phyloP scores from a whole-genome alignment of 164 flowering plant species.

The Houttuynia cordata region DNA sequence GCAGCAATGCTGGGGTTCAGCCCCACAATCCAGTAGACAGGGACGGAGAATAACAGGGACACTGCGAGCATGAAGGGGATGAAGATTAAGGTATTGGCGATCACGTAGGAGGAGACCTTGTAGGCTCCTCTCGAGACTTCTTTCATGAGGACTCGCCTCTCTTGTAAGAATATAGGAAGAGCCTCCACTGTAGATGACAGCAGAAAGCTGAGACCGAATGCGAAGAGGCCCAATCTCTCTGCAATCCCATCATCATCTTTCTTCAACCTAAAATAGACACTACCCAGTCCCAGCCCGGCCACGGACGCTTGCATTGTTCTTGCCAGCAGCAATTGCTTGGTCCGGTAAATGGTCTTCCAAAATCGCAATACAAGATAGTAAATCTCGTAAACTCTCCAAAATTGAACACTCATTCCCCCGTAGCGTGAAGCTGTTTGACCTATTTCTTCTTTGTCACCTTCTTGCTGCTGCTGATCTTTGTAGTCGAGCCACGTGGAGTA shows the following conservation, averaged over 20 bases:
- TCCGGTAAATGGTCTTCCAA: conserved; percentile 76
- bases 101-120: conserved; percentile 73
- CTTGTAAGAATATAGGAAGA: conserved; percentile 87
- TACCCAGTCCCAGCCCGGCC: conserved; percentile 76
- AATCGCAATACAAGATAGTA: conserved; percentile 49
- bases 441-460: conserved; percentile 8
- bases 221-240: conserved; percentile 76
- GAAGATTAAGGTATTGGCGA: conserved; percentile 76
- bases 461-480: too few species aligned
- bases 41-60: conserved; percentile 57
- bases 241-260: conserved; percentile 60
- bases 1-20: conserved; percentile 66
- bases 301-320: conserved; percentile 87
- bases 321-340: conserved; percentile 77
- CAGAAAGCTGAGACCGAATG: conserved; percentile 85
- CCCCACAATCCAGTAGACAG: conserved; percentile 86
- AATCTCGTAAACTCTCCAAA: conserved; percentile 34
- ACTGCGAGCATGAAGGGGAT: conserved; percentile 67
- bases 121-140: conserved; percentile 84
- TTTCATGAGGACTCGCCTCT: conserved; percentile 67
- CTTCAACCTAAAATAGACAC: conserved; percentile 52
- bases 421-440: background rate
- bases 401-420: background rate
- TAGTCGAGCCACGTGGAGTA: conserved; percentile 15
- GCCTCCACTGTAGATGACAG: conserved; percentile 93